Conservation (phyloP, 2,329 filamentous ascomycete genomes). For the Hirsutella rhossiliensis region DNA sequence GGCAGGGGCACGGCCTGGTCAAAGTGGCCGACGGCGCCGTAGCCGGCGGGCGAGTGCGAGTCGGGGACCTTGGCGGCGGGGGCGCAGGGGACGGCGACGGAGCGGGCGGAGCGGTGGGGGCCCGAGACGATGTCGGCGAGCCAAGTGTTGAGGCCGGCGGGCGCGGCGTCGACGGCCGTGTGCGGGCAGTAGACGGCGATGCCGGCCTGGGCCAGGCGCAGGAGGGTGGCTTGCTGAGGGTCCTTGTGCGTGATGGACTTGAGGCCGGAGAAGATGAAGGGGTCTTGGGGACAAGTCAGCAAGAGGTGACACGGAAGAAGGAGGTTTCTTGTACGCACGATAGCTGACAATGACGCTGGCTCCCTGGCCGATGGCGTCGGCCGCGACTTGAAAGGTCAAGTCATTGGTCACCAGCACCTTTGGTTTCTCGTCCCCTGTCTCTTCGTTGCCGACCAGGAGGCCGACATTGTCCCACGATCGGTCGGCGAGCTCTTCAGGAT, state of each 20-base stretch:
- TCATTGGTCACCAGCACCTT: slow-evolving; percentile 63
- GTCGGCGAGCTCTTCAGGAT: slow-evolving; percentile 81
- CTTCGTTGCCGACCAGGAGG: slow-evolving; percentile 46
- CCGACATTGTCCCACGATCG: slow-evolving; percentile 96
- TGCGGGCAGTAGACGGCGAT: slow-evolving; percentile 95
- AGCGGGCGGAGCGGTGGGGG: slow-evolving; percentile 21
- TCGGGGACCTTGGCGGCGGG: slow-evolving; percentile 25
- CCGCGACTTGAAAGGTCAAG: slow-evolving; percentile 75
- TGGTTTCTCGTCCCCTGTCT: slow-evolving; percentile 14
- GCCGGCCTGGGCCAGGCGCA: slow-evolving; percentile 71
- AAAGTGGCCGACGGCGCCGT: slow-evolving; percentile 38
- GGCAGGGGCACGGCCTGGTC: slow-evolving; percentile 22
- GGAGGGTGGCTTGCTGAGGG: slow-evolving; percentile 74
- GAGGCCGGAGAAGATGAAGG: slow-evolving; percentile 88
- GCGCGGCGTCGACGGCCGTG: slow-evolving; percentile 82
- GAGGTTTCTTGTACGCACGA: slow-evolving; percentile 41
- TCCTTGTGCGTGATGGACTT: slow-evolving; percentile 80
- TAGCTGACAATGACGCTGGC: slow-evolving; percentile 81
- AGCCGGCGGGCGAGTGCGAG: slow-evolving; percentile 35
- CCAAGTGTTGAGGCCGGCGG: slow-evolving; percentile 84
- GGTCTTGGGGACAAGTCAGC: slow-evolving; percentile 43
- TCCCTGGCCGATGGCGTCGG: slow-evolving; percentile 71
- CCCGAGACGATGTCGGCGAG: slow-evolving; percentile 74
- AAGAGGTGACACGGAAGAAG: background rate
- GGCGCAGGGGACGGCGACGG: slow-evolving; percentile 32